phyloP scores from a whole-genome alignment of 192 early-diverging fungal species.

The Backusella tarrabulga region DNA sequence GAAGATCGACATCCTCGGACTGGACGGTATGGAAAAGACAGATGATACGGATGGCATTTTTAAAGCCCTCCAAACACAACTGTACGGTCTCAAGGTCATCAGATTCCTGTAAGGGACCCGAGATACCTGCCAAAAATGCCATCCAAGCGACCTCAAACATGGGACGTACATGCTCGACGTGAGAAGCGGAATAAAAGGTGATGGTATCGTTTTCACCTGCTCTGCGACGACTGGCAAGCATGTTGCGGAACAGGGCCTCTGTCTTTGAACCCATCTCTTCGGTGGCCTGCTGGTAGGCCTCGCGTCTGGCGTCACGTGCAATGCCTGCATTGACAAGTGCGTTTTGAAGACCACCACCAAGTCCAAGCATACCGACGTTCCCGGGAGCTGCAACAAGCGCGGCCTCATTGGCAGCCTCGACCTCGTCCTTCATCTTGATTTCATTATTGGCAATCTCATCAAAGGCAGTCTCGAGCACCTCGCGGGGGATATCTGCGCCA shows the following conservation, averaged over 20 bases:
- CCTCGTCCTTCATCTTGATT: conserved; percentile 94
- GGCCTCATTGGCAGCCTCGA: conserved; percentile 55
- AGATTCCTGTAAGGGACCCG: conserved; percentile 80
- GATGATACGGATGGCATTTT: conserved; percentile 75
- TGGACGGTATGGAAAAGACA: conserved; percentile 63
- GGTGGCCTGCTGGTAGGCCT: conserved; percentile 58
- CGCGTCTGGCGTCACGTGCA: conserved; percentile 43
- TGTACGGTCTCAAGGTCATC: conserved; percentile 70
- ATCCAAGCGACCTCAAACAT: conserved; percentile 96
- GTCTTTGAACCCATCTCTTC: conserved; percentile 71
- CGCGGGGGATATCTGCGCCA: conserved; percentile 71
- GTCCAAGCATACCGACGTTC: conserved; percentile 45
- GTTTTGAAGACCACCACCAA: conserved; percentile 38
- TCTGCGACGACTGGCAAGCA: conserved; percentile 50
- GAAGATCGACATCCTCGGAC: conserved; percentile 74
- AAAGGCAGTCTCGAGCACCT: conserved; percentile 72
- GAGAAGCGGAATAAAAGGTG: conserved; percentile 65
- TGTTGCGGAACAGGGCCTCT: conserved; percentile 65
- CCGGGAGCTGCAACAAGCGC: conserved; percentile 45
- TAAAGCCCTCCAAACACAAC: conserved; percentile 78
- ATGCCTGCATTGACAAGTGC: conserved; percentile 39
- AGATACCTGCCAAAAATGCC: conserved; percentile 78
- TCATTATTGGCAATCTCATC: conserved; percentile 82
- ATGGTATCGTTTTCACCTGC: conserved; percentile 46
- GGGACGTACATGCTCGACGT: conserved; percentile 83